These are phyloP conservation scores for Penicillium bialowiezense DNA, from an alignment of 495 filamentous ascomycete species.

Conservation along the genomic window DNA sequence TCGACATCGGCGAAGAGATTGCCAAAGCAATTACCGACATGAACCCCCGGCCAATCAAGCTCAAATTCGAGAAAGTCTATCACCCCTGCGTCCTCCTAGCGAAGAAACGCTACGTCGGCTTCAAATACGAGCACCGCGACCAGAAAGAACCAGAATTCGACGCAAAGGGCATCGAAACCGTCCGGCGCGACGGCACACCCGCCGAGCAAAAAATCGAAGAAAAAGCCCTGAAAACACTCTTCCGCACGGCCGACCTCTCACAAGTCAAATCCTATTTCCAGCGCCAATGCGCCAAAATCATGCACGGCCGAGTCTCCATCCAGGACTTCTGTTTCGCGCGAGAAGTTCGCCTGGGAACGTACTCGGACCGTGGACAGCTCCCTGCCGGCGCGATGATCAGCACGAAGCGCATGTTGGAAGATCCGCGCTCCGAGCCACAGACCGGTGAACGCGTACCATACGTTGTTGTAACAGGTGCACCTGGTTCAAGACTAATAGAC, in stretches of 20 bases:
- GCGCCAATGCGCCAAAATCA: conserved; percentile 86
- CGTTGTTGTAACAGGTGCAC: conserved; percentile 84
- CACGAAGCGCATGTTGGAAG: conserved; percentile 77
- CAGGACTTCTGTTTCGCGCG: conserved; percentile 95
- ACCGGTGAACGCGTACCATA: conserved; percentile 95
- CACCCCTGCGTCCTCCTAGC: conserved; percentile 89
- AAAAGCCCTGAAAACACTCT: conserved; percentile 84
- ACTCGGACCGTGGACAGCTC: conserved; percentile 73
- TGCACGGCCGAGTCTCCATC: conserved; percentile 81
- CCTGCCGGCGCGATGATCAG: conserved; percentile 88
- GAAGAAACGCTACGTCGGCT: conserved; percentile 97
- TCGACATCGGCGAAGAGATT: conserved; percentile 90
- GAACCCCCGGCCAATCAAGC: conserved; percentile 89
- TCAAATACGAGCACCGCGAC: conserved; percentile 82
- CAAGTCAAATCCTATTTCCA: conserved; percentile 92
- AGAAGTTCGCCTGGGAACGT: conserved; percentile 88
- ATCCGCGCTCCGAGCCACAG: conserved; percentile 85
- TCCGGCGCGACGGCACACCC: conserved; percentile 89
- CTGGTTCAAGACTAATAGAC: conserved; percentile 82
- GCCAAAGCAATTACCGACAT: conserved; percentile 82
- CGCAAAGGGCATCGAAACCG: conserved; percentile 97
- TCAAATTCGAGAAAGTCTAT: conserved; percentile 99
- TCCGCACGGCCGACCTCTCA: conserved; percentile 83
- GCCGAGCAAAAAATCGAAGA: conserved; percentile 98
- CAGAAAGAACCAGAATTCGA: conserved; percentile 90